Percentiles rank a stretch among this genome's conserved stretches.
Evolutionary conservation across 2,329 filamentous ascomycete species (phyloP).

Genomic region (Penicillium capsulatum): DNA sequence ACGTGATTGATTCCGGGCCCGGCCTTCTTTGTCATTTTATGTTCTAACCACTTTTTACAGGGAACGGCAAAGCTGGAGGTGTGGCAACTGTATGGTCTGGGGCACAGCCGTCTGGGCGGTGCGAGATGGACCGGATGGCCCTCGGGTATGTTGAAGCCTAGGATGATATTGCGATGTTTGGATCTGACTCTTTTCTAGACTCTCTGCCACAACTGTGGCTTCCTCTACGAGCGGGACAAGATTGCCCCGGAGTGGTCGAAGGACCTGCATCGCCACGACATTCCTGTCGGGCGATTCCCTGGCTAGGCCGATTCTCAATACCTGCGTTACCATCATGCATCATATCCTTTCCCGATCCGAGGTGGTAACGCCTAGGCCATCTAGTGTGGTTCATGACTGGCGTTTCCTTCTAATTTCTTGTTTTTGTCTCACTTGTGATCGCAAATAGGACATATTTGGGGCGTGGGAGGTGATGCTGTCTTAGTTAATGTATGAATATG

Average conservation of each 20-base stretch:
- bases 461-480: constrained; percentile 10
- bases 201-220: constrained; percentile 89
- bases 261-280: constrained; percentile 57
- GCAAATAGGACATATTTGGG: constrained; percentile 8
- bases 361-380: constrained; percentile 1
- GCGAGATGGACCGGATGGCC: constrained; percentile 79
- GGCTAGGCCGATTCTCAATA: not conserved
- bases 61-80: constrained; percentile 81
- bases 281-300: constrained; percentile 35
- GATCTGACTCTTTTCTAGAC: constrained; percentile 51
- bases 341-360: not conserved
- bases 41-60: constrained; percentile 32
- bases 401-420: constrained; percentile 1
- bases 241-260: constrained; percentile 73
- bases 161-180: not conserved
- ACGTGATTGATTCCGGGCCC: constrained; percentile 6
- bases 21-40: too few species aligned
- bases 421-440: constrained; percentile 4
- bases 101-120: constrained; percentile 93
- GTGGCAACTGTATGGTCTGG: constrained; percentile 80
- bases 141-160: constrained; percentile 59
- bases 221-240: constrained; percentile 81
- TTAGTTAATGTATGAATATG: constrained; percentile 22
- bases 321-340: constrained; percentile 5
- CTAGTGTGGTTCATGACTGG: too few species aligned